A percentile compares a stretch with the other conserved stretches of the same genome.
These are phyloP conservation scores for Candida endomychidarum DNA, from an alignment of 805 yeast species.

Conservation along the genomic window DNA sequence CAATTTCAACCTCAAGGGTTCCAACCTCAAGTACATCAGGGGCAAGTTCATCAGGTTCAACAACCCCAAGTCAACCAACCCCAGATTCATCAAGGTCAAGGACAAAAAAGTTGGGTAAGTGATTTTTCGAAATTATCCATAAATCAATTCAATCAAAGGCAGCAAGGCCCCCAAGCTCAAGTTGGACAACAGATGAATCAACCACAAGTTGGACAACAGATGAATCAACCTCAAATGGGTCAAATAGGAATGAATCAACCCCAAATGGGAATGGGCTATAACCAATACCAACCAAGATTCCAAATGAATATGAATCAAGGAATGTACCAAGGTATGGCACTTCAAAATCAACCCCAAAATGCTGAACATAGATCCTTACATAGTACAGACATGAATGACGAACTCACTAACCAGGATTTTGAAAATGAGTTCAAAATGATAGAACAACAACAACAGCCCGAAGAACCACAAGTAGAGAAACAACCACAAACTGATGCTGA, in stretches of 20 bases:
- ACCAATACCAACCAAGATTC: conserved; percentile 1
- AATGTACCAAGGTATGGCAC: not conserved
- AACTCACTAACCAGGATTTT: conserved; percentile 6
- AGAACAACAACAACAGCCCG: conserved; percentile 4
- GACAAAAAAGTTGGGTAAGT: conserved; percentile 6
- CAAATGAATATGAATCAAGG: conserved; percentile 8
- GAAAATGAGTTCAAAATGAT: conserved; percentile 8
- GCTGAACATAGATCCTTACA: conserved; percentile 31
- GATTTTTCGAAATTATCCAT: conserved; percentile 10
- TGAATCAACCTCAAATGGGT: not conserved
- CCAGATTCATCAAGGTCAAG: conserved; percentile 4
- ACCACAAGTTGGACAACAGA: not conserved
- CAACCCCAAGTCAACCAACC: not conserved
- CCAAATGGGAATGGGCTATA: not conserved
- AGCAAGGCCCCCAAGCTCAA: not conserved
- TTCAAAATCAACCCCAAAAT: conserved; percentile 4
- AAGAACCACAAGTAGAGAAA: conserved; percentile 24
- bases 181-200: not conserved
- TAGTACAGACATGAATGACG: conserved; percentile 1
- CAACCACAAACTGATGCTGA: conserved; percentile 18
- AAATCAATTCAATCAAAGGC: not conserved
- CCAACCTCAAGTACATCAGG: too few relatives aligned
- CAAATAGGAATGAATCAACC: too few relatives aligned
- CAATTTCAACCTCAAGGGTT: conserved; percentile 2
- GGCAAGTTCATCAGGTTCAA: not conserved